Evolutionary conservation across 75 land plant species (phyloP), one percentile per base, ranked within the genome.

Genomic region (Adiantum capillusveneris): DNA sequence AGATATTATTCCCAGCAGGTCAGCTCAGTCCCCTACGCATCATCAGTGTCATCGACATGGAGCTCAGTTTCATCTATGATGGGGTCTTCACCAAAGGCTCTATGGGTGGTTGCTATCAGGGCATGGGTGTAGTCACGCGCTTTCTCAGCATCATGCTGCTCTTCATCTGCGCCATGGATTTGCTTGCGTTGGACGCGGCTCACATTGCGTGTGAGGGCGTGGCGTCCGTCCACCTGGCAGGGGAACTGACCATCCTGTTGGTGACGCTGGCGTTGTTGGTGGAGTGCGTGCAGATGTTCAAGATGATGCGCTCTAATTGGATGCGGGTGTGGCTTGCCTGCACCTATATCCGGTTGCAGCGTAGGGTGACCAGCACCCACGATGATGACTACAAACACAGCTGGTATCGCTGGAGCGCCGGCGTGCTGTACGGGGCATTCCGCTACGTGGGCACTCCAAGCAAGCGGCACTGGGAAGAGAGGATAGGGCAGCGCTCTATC

Each of bases 321-420:
- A 53, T 27, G 25, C 55, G 55, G 29, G 55, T 53, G 29, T 53
- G 55, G 55, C 55, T 53, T 2, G 55, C 55, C 2, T 53, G 55
- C 55, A 25, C 55, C 1, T 53, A 53, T 27, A 26, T 53, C 25
- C 14, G 25, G 2, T 18, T 19, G 55, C 25, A 26, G 55, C 55
- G 55, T 17, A 17, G 17, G 21, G 49, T 46, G 49, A 14, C 49
- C 12, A 20, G 5, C 6, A 7, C 49, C 14, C n/a, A 6, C 12
- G 49, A 46, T 17, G 21, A 46, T 20, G 12, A 46, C 17, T 46
- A 46, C 49, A n/a, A 20, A 14, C 5, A 26, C 55, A 26, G 28
- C 28, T 53, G 25, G 25, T 26, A 26, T 27, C 13, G 55, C 6
- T 53, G 25, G 25, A 53, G 24, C 28, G 55, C 28, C 28, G 5